Evolutionary conservation across 345 rosid species (phyloP).

Genomic region (Rhodamnia argentea): DNA sequence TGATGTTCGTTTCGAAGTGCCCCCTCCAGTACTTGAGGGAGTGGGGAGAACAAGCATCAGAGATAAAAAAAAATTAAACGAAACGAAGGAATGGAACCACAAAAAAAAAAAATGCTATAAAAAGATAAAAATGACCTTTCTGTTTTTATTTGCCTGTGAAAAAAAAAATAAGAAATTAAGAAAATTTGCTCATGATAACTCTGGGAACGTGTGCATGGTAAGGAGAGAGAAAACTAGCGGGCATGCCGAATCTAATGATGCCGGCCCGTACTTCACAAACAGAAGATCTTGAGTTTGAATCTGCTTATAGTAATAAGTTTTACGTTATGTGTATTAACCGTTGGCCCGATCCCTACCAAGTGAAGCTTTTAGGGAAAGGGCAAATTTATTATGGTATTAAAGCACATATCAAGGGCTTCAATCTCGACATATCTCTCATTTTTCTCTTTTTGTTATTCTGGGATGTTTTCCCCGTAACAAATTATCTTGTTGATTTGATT

Average conservation of each 20-base stretch:
- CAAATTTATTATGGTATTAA: neutral
- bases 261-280: neutral
- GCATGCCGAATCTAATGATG: neutral
- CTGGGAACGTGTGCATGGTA: neutral
- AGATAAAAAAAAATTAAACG: neutral
- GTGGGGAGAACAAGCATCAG: neutral
- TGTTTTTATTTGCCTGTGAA: neutral
- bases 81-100: neutral
- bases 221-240: neutral
- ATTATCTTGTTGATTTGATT: neutral
- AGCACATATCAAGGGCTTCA: rapidly evolving
- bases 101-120: too few species aligned
- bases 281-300: neutral
- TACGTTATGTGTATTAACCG: neutral
- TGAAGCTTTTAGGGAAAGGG: neutral
- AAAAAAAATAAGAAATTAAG: neutral
- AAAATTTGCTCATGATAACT: neutral
- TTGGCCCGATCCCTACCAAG: neutral
- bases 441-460: neutral
- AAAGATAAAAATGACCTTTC: neutral
- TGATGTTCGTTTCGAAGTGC: neutral
- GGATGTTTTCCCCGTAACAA: neutral
- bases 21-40: neutral
- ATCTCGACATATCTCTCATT: rapidly evolving
- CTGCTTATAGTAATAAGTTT: too few species aligned